phyloP scores from a whole-genome alignment of 2,329 filamentous ascomycete genomes.

The Rhynchosporium secalis region DNA sequence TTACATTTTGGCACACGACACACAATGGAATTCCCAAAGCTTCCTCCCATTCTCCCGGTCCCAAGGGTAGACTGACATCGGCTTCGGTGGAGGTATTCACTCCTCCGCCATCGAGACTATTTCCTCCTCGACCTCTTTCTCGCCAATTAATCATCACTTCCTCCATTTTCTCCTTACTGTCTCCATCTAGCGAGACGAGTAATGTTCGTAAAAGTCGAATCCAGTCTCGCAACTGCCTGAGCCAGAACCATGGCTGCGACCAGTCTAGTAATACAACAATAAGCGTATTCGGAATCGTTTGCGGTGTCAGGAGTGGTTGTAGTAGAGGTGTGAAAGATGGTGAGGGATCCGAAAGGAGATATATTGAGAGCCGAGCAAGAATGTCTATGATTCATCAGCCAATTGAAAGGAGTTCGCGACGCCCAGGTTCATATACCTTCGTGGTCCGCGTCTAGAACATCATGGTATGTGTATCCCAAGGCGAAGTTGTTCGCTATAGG shows the following conservation, averaged over 20 bases:
- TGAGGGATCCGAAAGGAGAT: slow-evolving; percentile 83
- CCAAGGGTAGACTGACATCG: slow-evolving; percentile 72
- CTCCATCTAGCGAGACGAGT: slow-evolving; percentile 69
- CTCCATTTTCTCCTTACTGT: slow-evolving; percentile 81
- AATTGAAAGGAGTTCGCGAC: background rate
- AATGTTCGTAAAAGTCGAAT: slow-evolving; percentile 79
- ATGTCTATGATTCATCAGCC: slow-evolving; percentile 61
- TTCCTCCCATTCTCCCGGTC: slow-evolving; percentile 92
- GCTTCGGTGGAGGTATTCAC: slow-evolving; percentile 58
- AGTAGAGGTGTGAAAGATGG: slow-evolving; percentile 80
- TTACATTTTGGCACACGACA: slow-evolving; percentile 92
- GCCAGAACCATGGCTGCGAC: slow-evolving; percentile 91
- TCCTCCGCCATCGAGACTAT: slow-evolving; percentile 63
- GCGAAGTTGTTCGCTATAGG: slow-evolving; percentile 91
- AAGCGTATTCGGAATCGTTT: slow-evolving; percentile 81
- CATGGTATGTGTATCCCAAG: slow-evolving; percentile 91
- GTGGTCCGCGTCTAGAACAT: slow-evolving; percentile 90
- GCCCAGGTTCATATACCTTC: slow-evolving; percentile 63
- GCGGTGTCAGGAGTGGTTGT: slow-evolving; percentile 78
- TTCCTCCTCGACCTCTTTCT: slow-evolving; percentile 68
- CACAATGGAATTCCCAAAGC: slow-evolving; percentile 83
- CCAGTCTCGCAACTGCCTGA: slow-evolving; percentile 87
- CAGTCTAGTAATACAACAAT: slow-evolving; percentile 93
- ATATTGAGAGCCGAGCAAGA: slow-evolving; percentile 83
- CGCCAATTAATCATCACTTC: slow-evolving; percentile 81